These are phyloP conservation scores for Tillandsia fasciculata DNA, from an alignment of 176 grass and related monocot species.

Conservation along the genomic window DNA sequence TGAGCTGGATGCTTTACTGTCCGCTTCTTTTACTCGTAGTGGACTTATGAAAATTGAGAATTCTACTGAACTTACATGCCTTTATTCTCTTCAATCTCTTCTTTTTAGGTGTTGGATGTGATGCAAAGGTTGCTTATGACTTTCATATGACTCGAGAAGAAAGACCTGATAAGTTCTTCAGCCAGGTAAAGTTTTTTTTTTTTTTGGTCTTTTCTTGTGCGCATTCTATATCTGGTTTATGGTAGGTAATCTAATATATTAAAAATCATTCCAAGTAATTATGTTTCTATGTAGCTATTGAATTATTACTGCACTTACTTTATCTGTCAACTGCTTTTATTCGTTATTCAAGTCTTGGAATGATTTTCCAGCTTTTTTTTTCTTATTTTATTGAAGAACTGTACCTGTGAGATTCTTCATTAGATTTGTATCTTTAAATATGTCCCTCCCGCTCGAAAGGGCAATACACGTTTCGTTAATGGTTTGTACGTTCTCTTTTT, in stretches of 20 bases:
- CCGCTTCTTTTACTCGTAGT: background rate
- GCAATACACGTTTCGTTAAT: too few relatives aligned
- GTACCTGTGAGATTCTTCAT: too few relatives aligned
- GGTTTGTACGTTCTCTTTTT: too few relatives aligned
- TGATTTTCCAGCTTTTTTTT: background rate
- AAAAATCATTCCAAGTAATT: background rate
- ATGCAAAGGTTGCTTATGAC: conserved; percentile 94
- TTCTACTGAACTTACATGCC: background rate
- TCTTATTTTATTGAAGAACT: background rate
- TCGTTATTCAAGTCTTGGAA: background rate
- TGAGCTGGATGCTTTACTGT: conserved; percentile 16
- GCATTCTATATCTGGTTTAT: background rate
- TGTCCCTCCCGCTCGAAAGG: too few relatives aligned
- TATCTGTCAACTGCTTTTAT: background rate
- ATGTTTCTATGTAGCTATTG: background rate
- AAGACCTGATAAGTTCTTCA: conserved; percentile 76
- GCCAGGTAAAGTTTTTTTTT: conserved; percentile 43
- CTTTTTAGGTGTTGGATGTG: conserved; percentile 79
- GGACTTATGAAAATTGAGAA: background rate
- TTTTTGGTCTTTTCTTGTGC: background rate
- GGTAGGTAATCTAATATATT: background rate
- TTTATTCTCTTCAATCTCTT: background rate
- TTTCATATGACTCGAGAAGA: conserved; percentile 83
- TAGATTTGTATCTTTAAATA: too few relatives aligned
- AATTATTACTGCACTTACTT: background rate